These are phyloP conservation scores for Trichosanthes cucumerina DNA, from an alignment of 306 rosid species.

Conservation along the genomic window DNA sequence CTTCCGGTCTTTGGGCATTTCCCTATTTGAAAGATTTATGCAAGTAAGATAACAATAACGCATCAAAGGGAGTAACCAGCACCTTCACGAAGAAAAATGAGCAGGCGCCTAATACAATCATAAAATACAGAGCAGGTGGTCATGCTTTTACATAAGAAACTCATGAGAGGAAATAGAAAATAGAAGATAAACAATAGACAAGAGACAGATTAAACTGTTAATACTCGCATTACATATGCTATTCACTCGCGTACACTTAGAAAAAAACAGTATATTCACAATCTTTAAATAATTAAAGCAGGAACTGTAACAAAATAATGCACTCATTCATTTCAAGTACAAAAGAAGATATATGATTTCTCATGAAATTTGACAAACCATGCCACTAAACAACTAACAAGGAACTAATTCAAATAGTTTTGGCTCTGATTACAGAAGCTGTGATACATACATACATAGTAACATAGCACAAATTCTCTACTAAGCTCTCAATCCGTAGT, in stretches of 20 bases:
- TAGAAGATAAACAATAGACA: background rate
- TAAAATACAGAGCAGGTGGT: background rate
- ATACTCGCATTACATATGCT: background rate
- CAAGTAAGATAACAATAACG: slow-evolving; percentile 15
- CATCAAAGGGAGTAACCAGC: slow-evolving; percentile 4
- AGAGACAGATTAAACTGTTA: background rate
- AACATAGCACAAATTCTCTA: background rate
- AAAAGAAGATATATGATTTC: background rate
- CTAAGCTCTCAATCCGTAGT: background rate
- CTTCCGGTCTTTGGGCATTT: slow-evolving; percentile 93
- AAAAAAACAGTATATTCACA: background rate
- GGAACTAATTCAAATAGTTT: background rate
- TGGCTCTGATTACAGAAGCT: background rate
- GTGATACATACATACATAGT: background rate
- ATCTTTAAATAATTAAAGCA: background rate
- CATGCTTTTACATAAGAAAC: background rate
- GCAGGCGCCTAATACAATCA: background rate
- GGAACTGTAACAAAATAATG: background rate
- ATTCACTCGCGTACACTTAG: background rate
- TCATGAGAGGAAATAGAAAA: too few species aligned
- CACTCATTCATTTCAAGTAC: background rate
- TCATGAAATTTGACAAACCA: background rate
- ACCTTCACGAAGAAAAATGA: slow-evolving; percentile 3
- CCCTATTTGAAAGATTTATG: slow-evolving; percentile 55
- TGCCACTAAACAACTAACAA: background rate